Evolutionary conservation across 306 rosid species (phyloP).

Genomic region (Medicago arabica): DNA sequence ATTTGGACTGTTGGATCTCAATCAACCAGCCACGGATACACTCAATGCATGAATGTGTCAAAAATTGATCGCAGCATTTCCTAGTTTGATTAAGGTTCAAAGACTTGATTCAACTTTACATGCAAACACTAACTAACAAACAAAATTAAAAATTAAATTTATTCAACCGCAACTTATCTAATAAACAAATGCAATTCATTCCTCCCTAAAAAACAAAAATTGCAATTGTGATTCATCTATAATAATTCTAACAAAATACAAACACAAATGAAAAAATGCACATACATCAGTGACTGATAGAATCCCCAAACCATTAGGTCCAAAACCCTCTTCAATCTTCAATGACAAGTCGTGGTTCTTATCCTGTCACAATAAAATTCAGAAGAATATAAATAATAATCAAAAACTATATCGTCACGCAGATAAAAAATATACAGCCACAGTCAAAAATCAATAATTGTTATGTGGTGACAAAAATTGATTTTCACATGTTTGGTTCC

Average conservation of each 20-base stretch:
- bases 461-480: too few relatives aligned
- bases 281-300: constrained; percentile 77
- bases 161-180: not conserved
- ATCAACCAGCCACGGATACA: too few relatives aligned
- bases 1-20: not conserved
- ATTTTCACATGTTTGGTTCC: too few relatives aligned
- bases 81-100: not conserved
- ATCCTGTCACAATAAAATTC: constrained; percentile 58
- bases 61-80: not conserved
- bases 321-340: constrained; percentile 88
- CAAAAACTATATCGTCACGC: not conserved
- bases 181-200: constrained; percentile 1
- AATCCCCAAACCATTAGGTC: constrained; percentile 80
- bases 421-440: not conserved
- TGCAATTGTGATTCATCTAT: not conserved
- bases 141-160: not conserved
- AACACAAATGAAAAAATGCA: not conserved
- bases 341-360: constrained; percentile 66
- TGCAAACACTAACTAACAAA: constrained; percentile 33
- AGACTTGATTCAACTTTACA: constrained; percentile 16
- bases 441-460: not conserved
- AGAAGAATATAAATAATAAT: constrained; percentile 18
- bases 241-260: not conserved
- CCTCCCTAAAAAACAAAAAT: not conserved
- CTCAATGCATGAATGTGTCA: too few relatives aligned